These are phyloP conservation scores for Ananas comosus DNA, from an alignment of 176 grass and related monocot genomes.

Conservation along the genomic window DNA sequence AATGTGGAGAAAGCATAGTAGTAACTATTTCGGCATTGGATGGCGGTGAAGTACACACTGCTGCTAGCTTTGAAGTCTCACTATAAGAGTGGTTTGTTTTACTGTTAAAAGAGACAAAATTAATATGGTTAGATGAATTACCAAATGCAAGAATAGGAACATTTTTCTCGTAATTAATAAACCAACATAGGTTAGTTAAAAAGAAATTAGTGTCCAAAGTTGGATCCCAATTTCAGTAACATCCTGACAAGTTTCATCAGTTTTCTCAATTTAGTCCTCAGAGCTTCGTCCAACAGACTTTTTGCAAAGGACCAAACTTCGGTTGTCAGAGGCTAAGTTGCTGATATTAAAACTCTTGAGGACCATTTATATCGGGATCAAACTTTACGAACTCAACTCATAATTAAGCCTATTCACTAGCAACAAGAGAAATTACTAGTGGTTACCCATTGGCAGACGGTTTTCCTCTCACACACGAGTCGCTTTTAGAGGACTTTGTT, in stretches of 20 bases:
- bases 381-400: too few species aligned
- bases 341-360: too few species aligned
- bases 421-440: not conserved
- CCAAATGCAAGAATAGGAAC: not conserved
- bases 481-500: not conserved
- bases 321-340: too few species aligned
- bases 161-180: too few species aligned
- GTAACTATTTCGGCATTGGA: not conserved
- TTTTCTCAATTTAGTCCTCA: too few species aligned
- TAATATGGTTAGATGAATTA: not conserved
- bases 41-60: not conserved
- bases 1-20: not conserved
- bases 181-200: too few species aligned
- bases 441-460: not conserved
- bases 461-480: not conserved
- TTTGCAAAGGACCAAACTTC: too few species aligned
- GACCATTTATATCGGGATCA: too few species aligned
- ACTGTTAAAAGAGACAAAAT: slow-evolving; percentile 3
- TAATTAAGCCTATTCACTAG: not conserved
- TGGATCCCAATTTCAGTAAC: too few species aligned
- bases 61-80: slow-evolving; percentile 4
- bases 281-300: too few species aligned
- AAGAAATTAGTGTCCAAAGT: too few species aligned
- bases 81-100: slow-evolving; percentile 4
- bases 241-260: too few species aligned